These are phyloP conservation scores for Suhomyces pyralidae DNA, from an alignment of 805 yeast genomes.

Conservation along the genomic window DNA sequence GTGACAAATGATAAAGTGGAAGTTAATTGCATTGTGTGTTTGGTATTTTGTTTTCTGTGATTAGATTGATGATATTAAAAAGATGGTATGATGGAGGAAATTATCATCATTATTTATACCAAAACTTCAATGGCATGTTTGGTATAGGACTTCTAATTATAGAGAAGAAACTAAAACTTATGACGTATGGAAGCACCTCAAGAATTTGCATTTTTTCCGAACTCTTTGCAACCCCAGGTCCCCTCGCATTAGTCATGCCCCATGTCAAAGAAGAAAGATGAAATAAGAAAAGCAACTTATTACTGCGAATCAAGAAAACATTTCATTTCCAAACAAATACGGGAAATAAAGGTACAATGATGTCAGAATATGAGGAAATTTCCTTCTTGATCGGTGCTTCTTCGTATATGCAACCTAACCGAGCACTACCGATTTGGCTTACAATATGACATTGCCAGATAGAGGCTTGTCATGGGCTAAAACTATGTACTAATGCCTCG, in stretches of 20 bases:
- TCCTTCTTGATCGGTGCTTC: neutral
- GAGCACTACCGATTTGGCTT: neutral
- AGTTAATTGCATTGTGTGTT: slow-evolving; percentile 11
- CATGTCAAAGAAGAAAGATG: neutral
- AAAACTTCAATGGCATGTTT: neutral
- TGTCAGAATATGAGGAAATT: neutral
- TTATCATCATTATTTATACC: neutral
- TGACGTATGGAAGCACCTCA: neutral
- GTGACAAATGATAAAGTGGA: slow-evolving; percentile 18
- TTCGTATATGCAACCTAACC: neutral
- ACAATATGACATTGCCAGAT: neutral
- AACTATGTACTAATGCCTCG: neutral
- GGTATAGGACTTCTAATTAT: neutral
- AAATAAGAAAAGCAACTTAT: neutral
- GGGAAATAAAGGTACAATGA: neutral
- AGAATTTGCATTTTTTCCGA: neutral
- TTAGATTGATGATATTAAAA: slow-evolving; percentile 1
- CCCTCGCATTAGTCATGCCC: neutral
- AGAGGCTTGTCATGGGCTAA: neutral
- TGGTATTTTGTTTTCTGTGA: slow-evolving; percentile 1
- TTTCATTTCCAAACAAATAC: neutral
- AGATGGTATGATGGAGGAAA: neutral
- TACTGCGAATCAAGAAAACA: neutral
- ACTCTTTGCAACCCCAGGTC: neutral
- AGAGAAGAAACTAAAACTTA: neutral